Evolutionary conservation across 116 monocot genomes (phyloP), one percentile per base, ranked within the genome.

Genomic region (Thalassia testudinum): DNA sequence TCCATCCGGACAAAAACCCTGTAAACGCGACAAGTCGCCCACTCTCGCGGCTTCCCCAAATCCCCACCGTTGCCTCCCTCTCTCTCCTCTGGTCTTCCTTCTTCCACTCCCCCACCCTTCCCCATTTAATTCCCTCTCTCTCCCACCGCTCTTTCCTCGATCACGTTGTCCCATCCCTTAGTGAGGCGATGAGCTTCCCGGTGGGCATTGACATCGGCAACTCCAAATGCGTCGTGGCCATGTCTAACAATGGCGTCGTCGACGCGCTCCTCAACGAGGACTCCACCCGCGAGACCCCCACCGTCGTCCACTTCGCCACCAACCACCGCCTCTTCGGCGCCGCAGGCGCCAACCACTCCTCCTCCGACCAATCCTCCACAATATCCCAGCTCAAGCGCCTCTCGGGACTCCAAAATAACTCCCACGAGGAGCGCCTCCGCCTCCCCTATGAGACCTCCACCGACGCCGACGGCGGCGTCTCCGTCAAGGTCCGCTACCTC

Each of bases 201-300:
- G 80, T 95, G 15, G 87, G 87, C 0, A 64, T 95, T 69, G 95
- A 95, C 71, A 50, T 87, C 66, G 88, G 95, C 47, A 88, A 88
- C 65, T 75, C 76, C 62, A 84, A 42, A 62, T 69, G 69, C 29
- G 88, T 85, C 24, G 42, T 79, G 58, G 95, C 85, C 53, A 81
- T 60, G 42, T 78, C 73, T 22, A 57, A 70, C 53, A 72, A 78
- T 25, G 72, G 78, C 16, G 82, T 71, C 62, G 69, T 88, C 71
- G 85, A 95, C 53, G 85, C 85, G 37, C 65, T 95, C 50, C 81
- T 95, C 64, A 95, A 95, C 70, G 71, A 70, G 2, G 88, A 95
- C 50, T 84, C 88, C 75, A 72, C 58, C 22, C 78, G 80, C 50
- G 88, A 95, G 66, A 84, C 83, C 29, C 92, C 92, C 3, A 53